Percentiles rank a stretch among this genome's conserved stretches.
phyloP scores from a whole-genome alignment of 495 filamentous ascomycete genomes.

The Symbiotaphrina buchneri region DNA sequence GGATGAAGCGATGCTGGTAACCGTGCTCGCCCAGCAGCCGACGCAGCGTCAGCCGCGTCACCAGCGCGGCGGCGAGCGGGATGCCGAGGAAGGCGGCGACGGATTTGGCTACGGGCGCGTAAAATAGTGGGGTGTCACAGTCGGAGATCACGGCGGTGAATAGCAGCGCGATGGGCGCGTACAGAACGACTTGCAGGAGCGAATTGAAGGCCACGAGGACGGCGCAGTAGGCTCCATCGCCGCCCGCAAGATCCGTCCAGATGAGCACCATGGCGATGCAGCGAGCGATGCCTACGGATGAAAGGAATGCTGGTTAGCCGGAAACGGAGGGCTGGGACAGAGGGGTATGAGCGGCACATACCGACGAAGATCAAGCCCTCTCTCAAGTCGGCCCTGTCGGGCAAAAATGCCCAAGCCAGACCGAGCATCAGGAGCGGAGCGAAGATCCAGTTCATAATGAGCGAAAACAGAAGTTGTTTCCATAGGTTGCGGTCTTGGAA shows the following conservation, averaged over 20 bases:
- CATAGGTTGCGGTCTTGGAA: slow-evolving; percentile 40
- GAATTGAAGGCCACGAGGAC: slow-evolving; percentile 82
- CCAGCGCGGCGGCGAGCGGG: slow-evolving; percentile 53
- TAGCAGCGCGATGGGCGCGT: slow-evolving; percentile 56
- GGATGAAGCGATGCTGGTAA: slow-evolving; percentile 51
- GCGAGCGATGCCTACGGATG: slow-evolving; percentile 39
- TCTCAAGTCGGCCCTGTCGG: slow-evolving; percentile 42
- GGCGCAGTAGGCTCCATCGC: slow-evolving; percentile 69
- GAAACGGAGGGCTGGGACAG: no score
- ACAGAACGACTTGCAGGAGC: slow-evolving; percentile 67
- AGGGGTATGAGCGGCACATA: slow-evolving; percentile 11
- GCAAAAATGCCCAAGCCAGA: slow-evolving; percentile 66
- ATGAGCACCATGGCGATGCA: slow-evolving; percentile 77
- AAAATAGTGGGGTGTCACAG: slow-evolving; percentile 21
- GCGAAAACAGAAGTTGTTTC: slow-evolving; percentile 58
- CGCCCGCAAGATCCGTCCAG: slow-evolving; percentile 59
- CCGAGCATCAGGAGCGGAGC: slow-evolving; percentile 72
- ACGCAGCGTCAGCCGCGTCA: slow-evolving; percentile 46
- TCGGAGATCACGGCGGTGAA: slow-evolving; percentile 46
- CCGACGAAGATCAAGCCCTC: slow-evolving; percentile 61
- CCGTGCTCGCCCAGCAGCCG: slow-evolving; percentile 25
- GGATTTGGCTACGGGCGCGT: slow-evolving; percentile 49
- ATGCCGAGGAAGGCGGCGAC: slow-evolving; percentile 78
- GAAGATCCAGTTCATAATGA: slow-evolving; percentile 77
- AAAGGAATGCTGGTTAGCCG: no score